A percentile compares a stretch with the other conserved stretches of the same genome.
These are phyloP conservation scores for Pestalotiopsis sp. DNA, from an alignment of 2,329 filamentous ascomycete genomes.

Conservation along the genomic window DNA sequence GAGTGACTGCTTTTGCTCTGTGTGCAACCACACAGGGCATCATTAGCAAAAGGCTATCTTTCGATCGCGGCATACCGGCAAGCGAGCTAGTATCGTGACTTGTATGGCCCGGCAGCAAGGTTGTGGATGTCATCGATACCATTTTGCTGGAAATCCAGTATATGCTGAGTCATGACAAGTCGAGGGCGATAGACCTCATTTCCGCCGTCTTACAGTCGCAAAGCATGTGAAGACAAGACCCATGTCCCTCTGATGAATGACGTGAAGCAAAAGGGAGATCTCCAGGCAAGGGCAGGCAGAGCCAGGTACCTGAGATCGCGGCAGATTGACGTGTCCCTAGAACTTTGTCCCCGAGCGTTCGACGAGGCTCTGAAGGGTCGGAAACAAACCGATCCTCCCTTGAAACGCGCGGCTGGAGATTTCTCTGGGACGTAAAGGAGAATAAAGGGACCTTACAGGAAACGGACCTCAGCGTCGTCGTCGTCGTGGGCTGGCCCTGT, in stretches of 20 bases:
- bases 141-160: neutral
- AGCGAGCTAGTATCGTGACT: neutral
- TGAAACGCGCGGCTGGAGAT: slow-evolving; percentile 9
- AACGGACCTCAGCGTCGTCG: neutral
- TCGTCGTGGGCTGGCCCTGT: neutral
- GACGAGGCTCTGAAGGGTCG: slow-evolving; percentile 14
- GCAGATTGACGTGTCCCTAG: slow-evolving; percentile 1
- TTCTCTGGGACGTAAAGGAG: slow-evolving; percentile 9
- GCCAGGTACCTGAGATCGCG: slow-evolving; percentile 8
- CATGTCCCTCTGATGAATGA: slow-evolving; percentile 4
- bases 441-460: neutral
- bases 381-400: slow-evolving; percentile 9
- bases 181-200: neutral
- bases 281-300: neutral
- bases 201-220: neutral
- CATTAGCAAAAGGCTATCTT: neutral
- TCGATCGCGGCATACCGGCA: neutral
- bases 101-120: neutral
- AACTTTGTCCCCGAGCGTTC: neutral
- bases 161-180: neutral
- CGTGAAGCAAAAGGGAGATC: slow-evolving; percentile 5
- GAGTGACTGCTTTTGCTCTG: neutral
- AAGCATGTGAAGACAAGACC: slow-evolving; percentile 6
- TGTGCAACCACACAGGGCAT: slow-evolving; percentile 6
- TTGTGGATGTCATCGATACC: neutral